phyloP scores from a whole-genome alignment of 106 monocot species.

The Cymbidium sinense region DNA sequence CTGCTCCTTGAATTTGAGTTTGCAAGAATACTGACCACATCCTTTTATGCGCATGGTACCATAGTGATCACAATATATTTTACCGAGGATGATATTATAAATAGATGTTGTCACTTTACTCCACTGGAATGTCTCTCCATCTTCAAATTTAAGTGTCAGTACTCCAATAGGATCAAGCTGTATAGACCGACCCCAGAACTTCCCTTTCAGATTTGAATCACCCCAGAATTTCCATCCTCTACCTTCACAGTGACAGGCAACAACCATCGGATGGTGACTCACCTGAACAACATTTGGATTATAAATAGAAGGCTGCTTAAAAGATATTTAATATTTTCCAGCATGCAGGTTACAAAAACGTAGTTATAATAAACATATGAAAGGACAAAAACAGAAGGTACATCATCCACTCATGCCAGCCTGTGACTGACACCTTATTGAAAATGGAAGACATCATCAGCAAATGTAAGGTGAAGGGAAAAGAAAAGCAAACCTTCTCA shows the following conservation, averaged over 20 bases:
- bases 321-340: background rate
- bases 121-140: conserved; percentile 93
- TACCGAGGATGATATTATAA: conserved; percentile 92
- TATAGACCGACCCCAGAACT: conserved; percentile 94
- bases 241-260: conserved; percentile 93
- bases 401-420: background rate
- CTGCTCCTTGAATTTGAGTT: conserved; percentile 93
- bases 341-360: background rate
- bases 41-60: conserved; percentile 92
- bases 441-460: background rate
- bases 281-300: conserved; percentile 37
- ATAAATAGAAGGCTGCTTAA: background rate
- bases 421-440: background rate
- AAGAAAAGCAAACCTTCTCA: conserved; percentile 58
- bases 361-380: background rate
- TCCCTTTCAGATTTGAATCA: conserved; percentile 90
- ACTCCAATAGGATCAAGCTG: conserved; percentile 92
- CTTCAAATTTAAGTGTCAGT: conserved; percentile 85
- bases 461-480: background rate
- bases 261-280: conserved; percentile 96
- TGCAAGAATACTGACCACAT: conserved; percentile 83
- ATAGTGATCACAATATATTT: conserved; percentile 97
- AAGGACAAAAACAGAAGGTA: background rate
- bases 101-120: conserved; percentile 95
- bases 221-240: conserved; percentile 97